Evolutionary conservation across 805 yeast genomes (phyloP), one percentile per base, ranked within the genome.

Genomic region (Kodamaea sagamina): DNA sequence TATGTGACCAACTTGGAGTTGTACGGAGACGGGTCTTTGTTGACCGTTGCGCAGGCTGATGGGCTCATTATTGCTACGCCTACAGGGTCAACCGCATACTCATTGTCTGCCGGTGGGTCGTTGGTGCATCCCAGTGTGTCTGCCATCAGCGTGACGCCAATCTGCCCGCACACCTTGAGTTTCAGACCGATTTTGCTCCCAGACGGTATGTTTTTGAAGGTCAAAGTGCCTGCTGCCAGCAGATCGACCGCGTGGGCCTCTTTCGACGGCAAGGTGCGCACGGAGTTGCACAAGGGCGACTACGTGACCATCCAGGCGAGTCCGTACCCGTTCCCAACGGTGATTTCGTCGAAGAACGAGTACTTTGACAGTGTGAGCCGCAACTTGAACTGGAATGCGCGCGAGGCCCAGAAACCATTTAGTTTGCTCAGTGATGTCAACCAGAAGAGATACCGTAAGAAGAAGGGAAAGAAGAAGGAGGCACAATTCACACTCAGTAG

Each of bases 241-340:
- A 69, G 99, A 41, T 81, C 93, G 4, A 87, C 96, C 0, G 97
- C 98, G 0, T 93, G 96, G 95, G 95, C 95, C 1, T 84, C 97
- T 1, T 93, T 93, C 60, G 99, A 93, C 64, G 99, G 99, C 9
- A 82, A 93, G 52, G 81, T 82, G 16, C 71, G 98, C 32, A 84
- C 89, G 3, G 96, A 93, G 60, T 66, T 93, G 36, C 64, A 70
- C 25, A 81, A 79, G 43, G 97, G 98, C 6, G 93, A 89, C 60
- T 89, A 87, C 54, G 86, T 93, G 25, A 79, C 89, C 0, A 78
- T 93, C 11, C 79, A 81, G 29, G 97, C 97, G 0, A 82, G 93
- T 36, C 87, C 89, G 21, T 92, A 78, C 65, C 95, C 97, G 16
- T 93, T 93, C 71, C 99, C 99, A 4, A 89, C 97, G 1, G 93